Evolutionary conservation across 2,329 filamentous ascomycete genomes (phyloP).

Genomic region (Cercospora brassicicola): DNA sequence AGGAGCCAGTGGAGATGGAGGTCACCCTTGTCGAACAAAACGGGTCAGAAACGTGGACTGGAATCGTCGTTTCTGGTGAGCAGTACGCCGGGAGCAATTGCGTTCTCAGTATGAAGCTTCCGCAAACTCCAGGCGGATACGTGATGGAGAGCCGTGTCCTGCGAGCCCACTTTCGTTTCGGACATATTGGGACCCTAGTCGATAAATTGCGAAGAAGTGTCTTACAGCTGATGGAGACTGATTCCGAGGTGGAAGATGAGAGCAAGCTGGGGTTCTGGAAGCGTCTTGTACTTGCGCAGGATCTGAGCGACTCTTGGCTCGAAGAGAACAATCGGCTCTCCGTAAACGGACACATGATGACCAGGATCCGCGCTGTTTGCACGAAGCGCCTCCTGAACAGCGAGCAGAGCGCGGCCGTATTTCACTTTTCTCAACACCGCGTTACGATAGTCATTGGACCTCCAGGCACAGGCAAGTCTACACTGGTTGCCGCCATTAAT

Average conservation of each 20-base stretch:
- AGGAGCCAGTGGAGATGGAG: neutral
- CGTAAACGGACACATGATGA: neutral
- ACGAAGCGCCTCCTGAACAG: neutral
- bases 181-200: neutral
- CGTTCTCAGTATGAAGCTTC: too few species aligned
- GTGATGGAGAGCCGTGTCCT: neutral
- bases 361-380: neutral
- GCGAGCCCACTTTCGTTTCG: neutral
- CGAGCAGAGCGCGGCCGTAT: neutral
- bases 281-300: neutral
- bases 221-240: neutral
- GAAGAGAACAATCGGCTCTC: neutral
- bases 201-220: neutral
- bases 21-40: neutral
- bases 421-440: neutral
- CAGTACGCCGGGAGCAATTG: too few species aligned
- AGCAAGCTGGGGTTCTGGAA: neutral
- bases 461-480: neutral
- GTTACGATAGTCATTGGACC: too few species aligned
- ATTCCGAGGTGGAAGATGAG: neutral
- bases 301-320: neutral
- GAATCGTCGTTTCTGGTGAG: neutral
- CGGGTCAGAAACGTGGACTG: neutral
- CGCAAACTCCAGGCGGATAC: neutral
- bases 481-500: neutral